These are phyloP conservation scores for Centaurea solstitialis DNA, from an alignment of 129 eudicot genomes.

Conservation along the genomic window DNA sequence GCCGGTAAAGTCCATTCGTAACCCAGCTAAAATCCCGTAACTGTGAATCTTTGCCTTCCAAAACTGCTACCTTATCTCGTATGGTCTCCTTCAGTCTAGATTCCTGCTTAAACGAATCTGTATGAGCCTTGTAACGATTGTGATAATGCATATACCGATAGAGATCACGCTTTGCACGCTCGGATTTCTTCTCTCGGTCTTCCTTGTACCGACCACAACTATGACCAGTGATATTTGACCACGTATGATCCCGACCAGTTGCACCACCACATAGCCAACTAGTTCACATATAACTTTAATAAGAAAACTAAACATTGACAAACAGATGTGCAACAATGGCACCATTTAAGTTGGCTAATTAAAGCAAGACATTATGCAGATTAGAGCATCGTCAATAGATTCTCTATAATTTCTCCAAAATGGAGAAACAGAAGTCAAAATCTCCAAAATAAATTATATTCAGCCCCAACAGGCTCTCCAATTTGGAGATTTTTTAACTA, in stretches of 20 bases:
- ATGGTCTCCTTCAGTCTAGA: slow-evolving; percentile 70
- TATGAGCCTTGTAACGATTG: slow-evolving; percentile 91
- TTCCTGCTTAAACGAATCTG: slow-evolving; percentile 93
- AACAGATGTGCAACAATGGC: neutral
- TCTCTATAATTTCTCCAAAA: neutral
- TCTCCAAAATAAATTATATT: neutral
- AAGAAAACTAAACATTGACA: slow-evolving; percentile 20
- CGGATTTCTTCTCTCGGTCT: slow-evolving; percentile 65
- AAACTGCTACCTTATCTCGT: slow-evolving; percentile 51
- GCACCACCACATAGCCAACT: slow-evolving; percentile 99
- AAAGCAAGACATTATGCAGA: neutral
- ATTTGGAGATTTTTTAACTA: neutral
- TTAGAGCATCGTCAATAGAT: neutral
- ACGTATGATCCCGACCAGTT: slow-evolving; percentile 92
- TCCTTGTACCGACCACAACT: slow-evolving; percentile 97
- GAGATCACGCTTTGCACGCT: slow-evolving; percentile 87
- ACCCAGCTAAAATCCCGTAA: slow-evolving; percentile 93
- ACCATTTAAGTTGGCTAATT: slow-evolving; percentile 1
- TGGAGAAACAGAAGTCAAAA: neutral
- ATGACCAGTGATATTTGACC: slow-evolving; percentile 79
- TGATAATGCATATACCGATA: slow-evolving; percentile 94
- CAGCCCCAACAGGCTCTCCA: neutral
- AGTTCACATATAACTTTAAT: slow-evolving; percentile 21
- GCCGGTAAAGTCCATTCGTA: slow-evolving; percentile 79
- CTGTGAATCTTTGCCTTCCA: slow-evolving; percentile 65